Evolutionary conservation across 2,329 filamentous ascomycete genomes (phyloP), one percentile per base, ranked within the genome.

Genomic region (Bertia moriformis): DNA sequence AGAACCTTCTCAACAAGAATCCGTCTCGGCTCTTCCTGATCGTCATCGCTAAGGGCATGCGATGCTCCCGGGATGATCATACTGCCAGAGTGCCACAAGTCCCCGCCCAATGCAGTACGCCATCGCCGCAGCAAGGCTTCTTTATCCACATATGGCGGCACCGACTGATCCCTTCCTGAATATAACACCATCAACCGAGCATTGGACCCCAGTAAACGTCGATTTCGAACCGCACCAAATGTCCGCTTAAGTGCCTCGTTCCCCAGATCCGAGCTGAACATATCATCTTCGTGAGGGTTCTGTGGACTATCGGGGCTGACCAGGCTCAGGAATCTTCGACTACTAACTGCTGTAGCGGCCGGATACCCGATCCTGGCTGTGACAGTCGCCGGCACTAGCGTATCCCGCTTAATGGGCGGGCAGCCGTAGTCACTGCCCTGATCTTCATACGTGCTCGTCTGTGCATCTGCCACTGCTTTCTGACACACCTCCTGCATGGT

Each of bases 191-290:
- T 44, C 5, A 60, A 55, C 43, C 63, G 46, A 40, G 61, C 39
- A 38, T 52, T 57, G 4, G 48, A 48, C 38, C 47, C 50, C 30
- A 63, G 38, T 7, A 60, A 37, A 2, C 55, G 55, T 14, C 50
- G 45, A 14, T 49, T 40, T 3, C 49, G 49, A 35, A 66, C 54
- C 45, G 48, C 55, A 0, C 74, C 75, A 54, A 80, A 79, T 1
- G 72, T 75, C 14, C 50, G 48, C 38, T 48, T 41, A 19, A 78
- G 50, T n/a, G 59, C 51, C 40, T 62, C 54, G 27, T 71, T 67
- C 1, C 48, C 48, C 19, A 78, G 51, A 51, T 80, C 76, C 14
- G 65, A 69, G 40, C 69, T 75, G 55, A 80, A 81, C 43, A 73
- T 68, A 49, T 81, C 76, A 49, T 81, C 76, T 37, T 70, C 67